A percentile compares a stretch with the other conserved stretches of the same genome.
phyloP scores from a whole-genome alignment of 257 asterid species.

The Nicotiana sylvestris region DNA sequence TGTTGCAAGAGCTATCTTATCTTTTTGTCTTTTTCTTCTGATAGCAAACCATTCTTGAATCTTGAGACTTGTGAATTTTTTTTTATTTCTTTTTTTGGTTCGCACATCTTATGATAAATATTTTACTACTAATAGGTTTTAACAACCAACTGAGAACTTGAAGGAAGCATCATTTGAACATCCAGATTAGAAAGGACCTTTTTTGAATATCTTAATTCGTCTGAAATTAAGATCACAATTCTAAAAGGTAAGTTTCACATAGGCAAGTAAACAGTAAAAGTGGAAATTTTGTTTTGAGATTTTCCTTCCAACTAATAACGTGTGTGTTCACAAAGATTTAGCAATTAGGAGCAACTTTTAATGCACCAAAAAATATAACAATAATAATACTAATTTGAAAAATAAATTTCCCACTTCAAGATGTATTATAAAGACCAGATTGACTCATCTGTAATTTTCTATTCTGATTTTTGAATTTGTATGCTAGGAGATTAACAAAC shows the following conservation, averaged over 20 bases:
- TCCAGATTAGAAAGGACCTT: not conserved
- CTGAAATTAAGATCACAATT: conserved; percentile 4
- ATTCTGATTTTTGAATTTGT: no score
- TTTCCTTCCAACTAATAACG: conserved; percentile 3
- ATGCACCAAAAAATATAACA: no score
- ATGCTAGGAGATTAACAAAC: no score
- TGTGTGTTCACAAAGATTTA: conserved; percentile 11
- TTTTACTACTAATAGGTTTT: not conserved
- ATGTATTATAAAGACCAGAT: not conserved
- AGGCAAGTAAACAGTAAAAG: not conserved
- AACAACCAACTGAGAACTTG: conserved; percentile 4
- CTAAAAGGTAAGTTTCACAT: conserved; percentile 2
- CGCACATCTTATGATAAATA: not conserved
- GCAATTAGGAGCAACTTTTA: not conserved
- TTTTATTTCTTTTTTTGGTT: not conserved
- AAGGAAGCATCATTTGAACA: not conserved
- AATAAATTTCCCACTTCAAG: not conserved
- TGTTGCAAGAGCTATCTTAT: not conserved
- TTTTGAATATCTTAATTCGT: conserved; percentile 6
- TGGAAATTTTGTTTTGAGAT: not conserved
- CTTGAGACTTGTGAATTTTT: not conserved
- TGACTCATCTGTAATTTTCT: no score
- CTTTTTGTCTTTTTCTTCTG: not conserved
- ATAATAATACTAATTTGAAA: not conserved
- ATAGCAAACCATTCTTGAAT: not conserved